Conservation (phyloP, 2,329 filamentous ascomycete species). For the Venturia effusa region DNA sequence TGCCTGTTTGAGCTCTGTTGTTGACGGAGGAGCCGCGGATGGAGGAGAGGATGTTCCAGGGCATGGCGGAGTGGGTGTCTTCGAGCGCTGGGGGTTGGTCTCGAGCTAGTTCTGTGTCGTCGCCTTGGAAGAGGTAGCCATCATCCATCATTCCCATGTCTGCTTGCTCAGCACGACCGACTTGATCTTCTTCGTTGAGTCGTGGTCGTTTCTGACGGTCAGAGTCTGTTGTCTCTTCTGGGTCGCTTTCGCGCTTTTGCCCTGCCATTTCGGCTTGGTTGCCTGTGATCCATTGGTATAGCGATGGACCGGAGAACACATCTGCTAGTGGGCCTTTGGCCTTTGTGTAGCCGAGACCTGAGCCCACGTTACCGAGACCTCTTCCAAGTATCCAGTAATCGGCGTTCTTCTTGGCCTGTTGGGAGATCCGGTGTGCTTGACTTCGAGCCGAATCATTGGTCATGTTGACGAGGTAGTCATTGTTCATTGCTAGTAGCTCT, state of each 20-base stretch:
- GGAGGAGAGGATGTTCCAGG: constrained; percentile 54
- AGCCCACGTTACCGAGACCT: constrained; percentile 45
- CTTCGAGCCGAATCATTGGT: constrained; percentile 26
- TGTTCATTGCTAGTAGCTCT: constrained; percentile 47
- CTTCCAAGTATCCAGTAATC: constrained; percentile 47
- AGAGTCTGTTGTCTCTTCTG: constrained; percentile 15
- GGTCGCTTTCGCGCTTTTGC: constrained; percentile 23
- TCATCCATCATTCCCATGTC: constrained; percentile 13
- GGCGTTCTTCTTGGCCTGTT: constrained; percentile 52
- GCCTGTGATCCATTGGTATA: constrained; percentile 40
- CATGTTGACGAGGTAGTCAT: constrained; percentile 53
- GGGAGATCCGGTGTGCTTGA: constrained; percentile 17
- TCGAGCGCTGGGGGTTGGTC: constrained; percentile 50
- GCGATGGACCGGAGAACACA: constrained; percentile 45
- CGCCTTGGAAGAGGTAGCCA: constrained; percentile 16
- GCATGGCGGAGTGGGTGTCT: constrained; percentile 57
- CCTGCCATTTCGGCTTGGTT: constrained; percentile 17
- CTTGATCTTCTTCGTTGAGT: constrained; percentile 19
- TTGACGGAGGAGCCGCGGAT: constrained; percentile 38
- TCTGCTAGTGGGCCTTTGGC: constrained; percentile 39
- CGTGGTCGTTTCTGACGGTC: constrained; percentile 24
- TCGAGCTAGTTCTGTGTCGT: constrained; percentile 54
- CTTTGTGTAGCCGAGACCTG: constrained; percentile 31
- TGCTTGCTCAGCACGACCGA: constrained; percentile 19
- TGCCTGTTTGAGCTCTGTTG: constrained; percentile 31